These are phyloP conservation scores for Penicillium aurantiogriseum DNA, from an alignment of 2,329 filamentous ascomycete genomes.

Conservation along the genomic window DNA sequence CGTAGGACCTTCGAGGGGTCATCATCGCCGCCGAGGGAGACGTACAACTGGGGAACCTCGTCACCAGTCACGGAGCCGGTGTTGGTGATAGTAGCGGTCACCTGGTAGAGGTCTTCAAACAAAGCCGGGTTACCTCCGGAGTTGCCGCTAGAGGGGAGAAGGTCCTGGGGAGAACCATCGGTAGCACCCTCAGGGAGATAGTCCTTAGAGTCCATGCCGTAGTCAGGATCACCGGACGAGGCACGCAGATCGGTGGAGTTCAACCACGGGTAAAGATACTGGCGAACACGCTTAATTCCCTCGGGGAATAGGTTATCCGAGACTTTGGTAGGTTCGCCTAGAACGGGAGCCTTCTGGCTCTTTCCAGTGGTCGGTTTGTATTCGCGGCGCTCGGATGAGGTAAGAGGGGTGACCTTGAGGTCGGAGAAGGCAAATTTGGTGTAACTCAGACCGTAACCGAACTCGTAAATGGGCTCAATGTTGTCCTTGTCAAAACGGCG, in stretches of 20 bases:
- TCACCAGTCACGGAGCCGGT: conserved; percentile 50
- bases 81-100: conserved; percentile 53
- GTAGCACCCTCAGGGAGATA: conserved; percentile 53
- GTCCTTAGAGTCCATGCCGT: conserved; percentile 51
- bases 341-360: conserved; percentile 53
- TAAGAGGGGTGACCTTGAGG: conserved; percentile 49
- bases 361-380: conserved; percentile 56
- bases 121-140: conserved; percentile 60
- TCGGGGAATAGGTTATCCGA: conserved; percentile 57
- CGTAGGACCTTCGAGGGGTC: conserved; percentile 68
- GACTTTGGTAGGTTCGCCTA: conserved; percentile 50
- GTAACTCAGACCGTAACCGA: conserved; percentile 62
- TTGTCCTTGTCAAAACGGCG: conserved; percentile 54
- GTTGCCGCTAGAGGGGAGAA: conserved; percentile 57
- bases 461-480: conserved; percentile 60
- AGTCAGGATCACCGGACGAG: conserved; percentile 54
- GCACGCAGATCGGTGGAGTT: conserved; percentile 57
- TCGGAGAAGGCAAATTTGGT: conserved; percentile 63
- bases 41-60: conserved; percentile 62
- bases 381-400: conserved; percentile 50
- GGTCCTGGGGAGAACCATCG: conserved; percentile 56
- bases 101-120: conserved; percentile 51
- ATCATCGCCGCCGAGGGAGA: conserved; percentile 74
- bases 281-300: conserved; percentile 49
- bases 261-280: conserved; percentile 65